Percentiles rank a stretch among this genome's conserved stretches.
Evolutionary conservation across 345 rosid genomes (phyloP).

Genomic region (Sonneratia alba): DNA sequence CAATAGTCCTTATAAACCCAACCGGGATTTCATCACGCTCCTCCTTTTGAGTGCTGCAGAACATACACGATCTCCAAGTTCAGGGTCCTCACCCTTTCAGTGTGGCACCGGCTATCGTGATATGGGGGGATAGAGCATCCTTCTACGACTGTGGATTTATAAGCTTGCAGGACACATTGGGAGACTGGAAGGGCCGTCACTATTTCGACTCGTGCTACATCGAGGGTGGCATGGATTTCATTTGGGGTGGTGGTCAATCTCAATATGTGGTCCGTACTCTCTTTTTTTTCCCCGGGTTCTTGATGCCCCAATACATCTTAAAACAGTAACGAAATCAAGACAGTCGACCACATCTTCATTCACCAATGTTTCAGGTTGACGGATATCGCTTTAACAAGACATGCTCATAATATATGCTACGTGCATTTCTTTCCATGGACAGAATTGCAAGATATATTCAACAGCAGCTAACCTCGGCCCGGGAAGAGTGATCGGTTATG

Average conservation of each 20-base stretch:
- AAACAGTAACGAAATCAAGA: too few relatives aligned
- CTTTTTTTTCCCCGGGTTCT: too few relatives aligned
- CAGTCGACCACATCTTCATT: too few relatives aligned
- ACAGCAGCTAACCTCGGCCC: background rate
- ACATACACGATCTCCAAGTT: conserved; percentile 11
- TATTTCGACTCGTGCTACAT: conserved; percentile 31
- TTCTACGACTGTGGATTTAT: conserved; percentile 28
- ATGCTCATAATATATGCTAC: too few relatives aligned
- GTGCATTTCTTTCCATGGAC: background rate
- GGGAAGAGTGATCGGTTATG: background rate
- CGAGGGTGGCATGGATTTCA: conserved; percentile 43
- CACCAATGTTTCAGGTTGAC: too few relatives aligned
- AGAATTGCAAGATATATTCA: background rate
- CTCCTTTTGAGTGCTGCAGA: conserved; percentile 16
- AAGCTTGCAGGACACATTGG: conserved; percentile 31
- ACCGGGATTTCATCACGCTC: too few relatives aligned
- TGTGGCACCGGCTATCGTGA: conserved; percentile 27
- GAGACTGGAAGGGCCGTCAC: conserved; percentile 31
- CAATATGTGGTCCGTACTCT: conserved; percentile 18
- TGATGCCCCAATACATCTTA: too few relatives aligned
- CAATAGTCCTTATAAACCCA: too few relatives aligned
- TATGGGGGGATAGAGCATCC: conserved; percentile 24
- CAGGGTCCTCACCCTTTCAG: background rate
- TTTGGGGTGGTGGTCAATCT: conserved; percentile 42
- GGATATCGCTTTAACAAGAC: too few relatives aligned